Percentiles rank a stretch among this genome's conserved stretches.
Evolutionary conservation across 129 eudicot genomes (phyloP).

Genomic region (Erigeron canadensis): DNA sequence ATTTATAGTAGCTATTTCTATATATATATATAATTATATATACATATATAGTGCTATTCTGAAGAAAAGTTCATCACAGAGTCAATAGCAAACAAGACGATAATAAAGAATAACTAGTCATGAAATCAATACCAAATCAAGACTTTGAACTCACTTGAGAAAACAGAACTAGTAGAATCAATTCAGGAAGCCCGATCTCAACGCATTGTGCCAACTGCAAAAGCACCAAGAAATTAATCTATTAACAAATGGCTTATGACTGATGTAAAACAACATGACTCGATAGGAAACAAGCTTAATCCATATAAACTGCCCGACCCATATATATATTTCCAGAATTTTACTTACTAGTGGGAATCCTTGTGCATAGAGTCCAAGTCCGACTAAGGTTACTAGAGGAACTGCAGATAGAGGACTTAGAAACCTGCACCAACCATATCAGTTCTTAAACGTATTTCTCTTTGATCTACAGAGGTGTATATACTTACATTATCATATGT

Average conservation of each 20-base stretch:
- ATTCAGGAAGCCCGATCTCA: slow-evolving; percentile 86
- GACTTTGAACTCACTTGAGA: slow-evolving; percentile 53
- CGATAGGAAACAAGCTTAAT: background rate
- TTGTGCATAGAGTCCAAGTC: slow-evolving; percentile 77
- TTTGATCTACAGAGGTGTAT: background rate
- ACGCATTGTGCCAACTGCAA: slow-evolving; percentile 78
- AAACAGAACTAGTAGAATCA: slow-evolving; percentile 55
- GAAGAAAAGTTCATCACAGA: background rate
- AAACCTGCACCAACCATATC: slow-evolving; percentile 44
- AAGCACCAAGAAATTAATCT: slow-evolving; percentile 17
- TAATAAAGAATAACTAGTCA: background rate
- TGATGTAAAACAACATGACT: background rate
- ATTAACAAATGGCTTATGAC: background rate
- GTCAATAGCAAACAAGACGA: background rate
- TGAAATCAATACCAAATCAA: background rate
- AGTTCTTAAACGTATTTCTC: background rate
- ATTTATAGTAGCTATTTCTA: no score
- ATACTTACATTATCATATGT: background rate
- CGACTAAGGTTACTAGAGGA: slow-evolving; percentile 81
- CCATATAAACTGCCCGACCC: background rate
- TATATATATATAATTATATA: no score
- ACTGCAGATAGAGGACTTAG: slow-evolving; percentile 91
- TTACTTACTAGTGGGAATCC: slow-evolving; percentile 81
- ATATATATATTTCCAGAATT: background rate
- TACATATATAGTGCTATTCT: background rate